Evolutionary conservation across 2,329 filamentous ascomycete species (phyloP), one percentile per base, ranked within the genome.

Genomic region (Epichloe festucae): DNA sequence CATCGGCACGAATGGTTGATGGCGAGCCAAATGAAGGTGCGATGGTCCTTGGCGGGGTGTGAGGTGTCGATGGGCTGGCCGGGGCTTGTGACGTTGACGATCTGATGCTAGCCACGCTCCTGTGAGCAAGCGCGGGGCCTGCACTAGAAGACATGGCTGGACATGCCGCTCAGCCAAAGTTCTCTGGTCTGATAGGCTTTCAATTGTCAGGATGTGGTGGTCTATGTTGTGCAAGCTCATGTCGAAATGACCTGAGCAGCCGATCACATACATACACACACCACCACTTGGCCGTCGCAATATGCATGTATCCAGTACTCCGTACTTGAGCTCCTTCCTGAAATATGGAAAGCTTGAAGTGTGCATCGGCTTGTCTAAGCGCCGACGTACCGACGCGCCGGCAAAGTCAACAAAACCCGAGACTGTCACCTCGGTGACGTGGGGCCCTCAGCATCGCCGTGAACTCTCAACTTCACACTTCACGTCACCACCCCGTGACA

Each of bases 1-100:
- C 93, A 60, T 95, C 89, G 60, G 84, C 71, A 61, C 82, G 74
- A 58, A 86, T 66, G 60, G 81, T 68, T 54, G 81, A 77, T 57
- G 81, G 73, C 45, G 78, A 78, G 57, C 80, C 74, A 62, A 82
- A 79, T 35, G 73, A 66, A 47, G 79, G 70, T 35, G 81, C 63
- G 59, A 79, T 67, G 61, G 71, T 65, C 55, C 78, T 71, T 57
- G 76, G 64, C 52, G 80, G 83, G 8, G 85, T 87, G 57, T 81
- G 79, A 47, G 84, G 82, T 53, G 72, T 74, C 41, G 71, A 66
- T 11, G 69, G 63, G 62, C 62, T 48, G 59, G 52, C 51, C 62
- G 62, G 45, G 59, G 58, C 53, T 38, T 65, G 67, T 47, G 63
- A 60, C 55, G 68, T 65, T 52, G 66, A 69, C 52, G 69, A 64